A percentile compares a stretch with the other conserved stretches of the same genome.
These are phyloP conservation scores for Mrakia frigida DNA, from an alignment of 768 basidiomycete genomes.

Conservation along the genomic window DNA sequence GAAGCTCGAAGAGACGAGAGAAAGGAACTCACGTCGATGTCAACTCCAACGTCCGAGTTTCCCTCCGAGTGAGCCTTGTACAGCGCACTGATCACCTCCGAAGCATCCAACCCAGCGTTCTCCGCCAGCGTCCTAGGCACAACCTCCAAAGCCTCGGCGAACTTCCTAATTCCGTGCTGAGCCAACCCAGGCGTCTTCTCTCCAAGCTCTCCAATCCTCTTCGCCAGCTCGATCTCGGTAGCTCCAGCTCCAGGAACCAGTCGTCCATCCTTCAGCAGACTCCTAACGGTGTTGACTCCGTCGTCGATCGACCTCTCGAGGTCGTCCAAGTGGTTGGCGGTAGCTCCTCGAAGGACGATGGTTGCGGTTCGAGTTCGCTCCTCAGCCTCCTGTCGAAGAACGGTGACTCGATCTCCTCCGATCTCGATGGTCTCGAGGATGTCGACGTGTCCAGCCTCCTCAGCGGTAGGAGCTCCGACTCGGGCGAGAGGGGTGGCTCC, in stretches of 20 bases:
- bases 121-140: slow-evolving; percentile 88
- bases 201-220: slow-evolving; percentile 76
- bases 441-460: slow-evolving; percentile 91
- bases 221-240: slow-evolving; percentile 85
- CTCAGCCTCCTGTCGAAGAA: slow-evolving; percentile 71
- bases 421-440: slow-evolving; percentile 93
- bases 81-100: slow-evolving; percentile 79
- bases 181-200: slow-evolving; percentile 80
- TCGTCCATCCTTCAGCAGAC: slow-evolving; percentile 79
- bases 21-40: slow-evolving; percentile 63
- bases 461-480: slow-evolving; percentile 88
- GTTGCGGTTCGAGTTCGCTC: slow-evolving; percentile 87
- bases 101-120: slow-evolving; percentile 85
- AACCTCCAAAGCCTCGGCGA: slow-evolving; percentile 83
- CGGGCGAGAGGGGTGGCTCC: slow-evolving; percentile 94
- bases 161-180: slow-evolving; percentile 89
- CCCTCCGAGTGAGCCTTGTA: slow-evolving; percentile 81
- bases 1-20: background rate
- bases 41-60: slow-evolving; percentile 52
- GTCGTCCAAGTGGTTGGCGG: slow-evolving; percentile 88
- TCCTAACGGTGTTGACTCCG: slow-evolving; percentile 92
- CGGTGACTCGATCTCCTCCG: slow-evolving; percentile 95
- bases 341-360: slow-evolving; percentile 91
- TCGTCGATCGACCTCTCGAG: slow-evolving; percentile 94
- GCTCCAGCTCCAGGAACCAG: slow-evolving; percentile 93